phyloP scores from a whole-genome alignment of 371 early-diverging fungal genomes.

The Chytridiales sp. region DNA sequence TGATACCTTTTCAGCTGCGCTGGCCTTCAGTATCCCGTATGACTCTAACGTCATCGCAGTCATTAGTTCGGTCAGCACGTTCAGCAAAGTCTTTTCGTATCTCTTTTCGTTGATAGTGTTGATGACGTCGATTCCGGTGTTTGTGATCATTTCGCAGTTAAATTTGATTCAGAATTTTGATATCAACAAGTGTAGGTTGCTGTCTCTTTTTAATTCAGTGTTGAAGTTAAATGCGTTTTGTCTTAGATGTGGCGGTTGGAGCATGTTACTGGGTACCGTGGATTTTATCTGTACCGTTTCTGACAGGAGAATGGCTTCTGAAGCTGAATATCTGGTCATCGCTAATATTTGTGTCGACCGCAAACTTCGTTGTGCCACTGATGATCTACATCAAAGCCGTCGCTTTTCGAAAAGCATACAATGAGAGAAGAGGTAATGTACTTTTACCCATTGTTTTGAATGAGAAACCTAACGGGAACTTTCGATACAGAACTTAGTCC shows the following conservation, averaged over 20 bases:
- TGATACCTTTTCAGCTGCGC: conserved; percentile 16
- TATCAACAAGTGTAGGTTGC: conserved; percentile 15
- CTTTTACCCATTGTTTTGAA: no score
- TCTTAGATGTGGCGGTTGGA: conserved; percentile 3
- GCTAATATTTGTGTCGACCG: conserved; percentile 29
- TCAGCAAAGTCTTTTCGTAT: conserved; percentile 32
- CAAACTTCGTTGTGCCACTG: conserved; percentile 39
- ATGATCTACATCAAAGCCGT: conserved; percentile 31
- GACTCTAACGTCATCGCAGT: conserved; percentile 24
- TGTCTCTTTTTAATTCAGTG: not conserved
- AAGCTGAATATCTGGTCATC: conserved; percentile 30
- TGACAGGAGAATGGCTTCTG: conserved; percentile 20
- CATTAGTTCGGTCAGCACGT: conserved; percentile 7
- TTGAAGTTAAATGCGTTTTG: not conserved
- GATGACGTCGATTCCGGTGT: conserved; percentile 33
- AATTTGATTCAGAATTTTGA: conserved; percentile 31
- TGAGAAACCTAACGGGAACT: no score
- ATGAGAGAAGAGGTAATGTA: conserved; percentile 23
- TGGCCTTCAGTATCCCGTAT: conserved; percentile 24
- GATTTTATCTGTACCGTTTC: conserved; percentile 31
- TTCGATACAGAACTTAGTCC: conserved; percentile 28
- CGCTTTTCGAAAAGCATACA: conserved; percentile 30
- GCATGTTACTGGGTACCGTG: conserved; percentile 22
- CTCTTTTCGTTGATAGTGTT: conserved; percentile 26
- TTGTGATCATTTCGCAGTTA: conserved; percentile 21